phyloP scores from a whole-genome alignment of 2,329 filamentous ascomycete species.

The Fusarium foetens region DNA sequence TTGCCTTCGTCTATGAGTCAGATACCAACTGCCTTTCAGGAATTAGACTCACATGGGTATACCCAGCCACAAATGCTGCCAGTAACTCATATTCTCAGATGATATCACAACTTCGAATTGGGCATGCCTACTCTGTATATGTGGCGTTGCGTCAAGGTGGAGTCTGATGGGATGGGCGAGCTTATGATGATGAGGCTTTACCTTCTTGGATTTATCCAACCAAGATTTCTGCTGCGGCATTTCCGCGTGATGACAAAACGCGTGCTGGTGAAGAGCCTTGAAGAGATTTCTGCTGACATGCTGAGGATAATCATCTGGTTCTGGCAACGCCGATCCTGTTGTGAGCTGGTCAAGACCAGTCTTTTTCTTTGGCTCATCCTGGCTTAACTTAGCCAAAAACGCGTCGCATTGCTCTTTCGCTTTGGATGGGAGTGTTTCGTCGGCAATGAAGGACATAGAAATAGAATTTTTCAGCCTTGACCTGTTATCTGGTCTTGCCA shows the following conservation, averaged over 20 bases:
- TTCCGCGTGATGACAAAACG: accelerated
- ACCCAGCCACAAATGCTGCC: neutral
- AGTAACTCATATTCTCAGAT: accelerated
- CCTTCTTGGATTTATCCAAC: accelerated
- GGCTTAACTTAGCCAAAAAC: accelerated
- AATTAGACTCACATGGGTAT: neutral
- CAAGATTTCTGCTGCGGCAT: accelerated
- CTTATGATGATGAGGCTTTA: neutral
- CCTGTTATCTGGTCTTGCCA: neutral
- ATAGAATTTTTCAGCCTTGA: accelerated
- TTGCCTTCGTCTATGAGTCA: neutral
- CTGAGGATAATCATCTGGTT: neutral
- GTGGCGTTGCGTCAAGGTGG: accelerated
- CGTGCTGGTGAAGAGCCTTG: neutral
- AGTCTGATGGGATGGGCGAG: neutral
- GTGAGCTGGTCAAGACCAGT: neutral
- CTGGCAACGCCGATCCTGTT: accelerated
- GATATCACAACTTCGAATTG: neutral
- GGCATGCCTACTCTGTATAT: neutral
- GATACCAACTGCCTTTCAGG: accelerated
- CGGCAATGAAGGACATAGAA: accelerated
- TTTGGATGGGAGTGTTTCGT: accelerated
- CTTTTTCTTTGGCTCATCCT: neutral
- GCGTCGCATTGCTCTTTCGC: neutral
- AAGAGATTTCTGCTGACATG: neutral